Evolutionary conservation across 345 rosid genomes (phyloP).

Genomic region (Linum trigynum): DNA sequence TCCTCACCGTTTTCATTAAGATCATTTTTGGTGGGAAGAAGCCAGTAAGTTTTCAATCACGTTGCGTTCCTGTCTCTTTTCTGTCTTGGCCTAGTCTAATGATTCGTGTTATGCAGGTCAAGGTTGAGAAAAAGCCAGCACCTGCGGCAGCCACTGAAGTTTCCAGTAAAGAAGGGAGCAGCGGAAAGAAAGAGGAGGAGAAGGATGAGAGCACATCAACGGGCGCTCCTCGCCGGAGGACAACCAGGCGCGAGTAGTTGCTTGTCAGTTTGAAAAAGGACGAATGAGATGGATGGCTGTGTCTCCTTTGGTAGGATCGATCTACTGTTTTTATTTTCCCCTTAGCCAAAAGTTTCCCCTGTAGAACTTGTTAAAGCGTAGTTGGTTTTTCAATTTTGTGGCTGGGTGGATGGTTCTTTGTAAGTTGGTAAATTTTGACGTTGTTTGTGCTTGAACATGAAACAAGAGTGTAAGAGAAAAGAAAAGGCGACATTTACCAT

Average conservation of each 20-base stretch:
- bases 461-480: not conserved
- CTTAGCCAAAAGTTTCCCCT: too few relatives aligned
- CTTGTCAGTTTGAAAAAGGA: too few relatives aligned
- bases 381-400: not conserved
- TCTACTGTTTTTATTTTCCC: too few relatives aligned
- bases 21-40: conserved; percentile 76
- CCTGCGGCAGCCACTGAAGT: not conserved
- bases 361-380: not conserved
- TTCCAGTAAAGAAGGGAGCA: not conserved
- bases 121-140: conserved; percentile 2
- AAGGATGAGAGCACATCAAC: not conserved
- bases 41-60: conserved; percentile 20
- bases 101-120: not conserved
- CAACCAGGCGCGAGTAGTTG: not conserved
- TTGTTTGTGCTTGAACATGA: not conserved
- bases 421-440: not conserved
- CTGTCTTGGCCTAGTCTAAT: not conserved
- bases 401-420: not conserved
- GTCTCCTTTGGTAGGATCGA: too few relatives aligned
- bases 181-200: conserved; percentile 3
- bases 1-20: conserved; percentile 36
- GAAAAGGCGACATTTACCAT: too few relatives aligned
- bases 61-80: not conserved
- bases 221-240: conserved; percentile 10
- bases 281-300: too few relatives aligned